phyloP scores from a whole-genome alignment of 2,329 filamentous ascomycete species.

The Verticillium albo-atrum region DNA sequence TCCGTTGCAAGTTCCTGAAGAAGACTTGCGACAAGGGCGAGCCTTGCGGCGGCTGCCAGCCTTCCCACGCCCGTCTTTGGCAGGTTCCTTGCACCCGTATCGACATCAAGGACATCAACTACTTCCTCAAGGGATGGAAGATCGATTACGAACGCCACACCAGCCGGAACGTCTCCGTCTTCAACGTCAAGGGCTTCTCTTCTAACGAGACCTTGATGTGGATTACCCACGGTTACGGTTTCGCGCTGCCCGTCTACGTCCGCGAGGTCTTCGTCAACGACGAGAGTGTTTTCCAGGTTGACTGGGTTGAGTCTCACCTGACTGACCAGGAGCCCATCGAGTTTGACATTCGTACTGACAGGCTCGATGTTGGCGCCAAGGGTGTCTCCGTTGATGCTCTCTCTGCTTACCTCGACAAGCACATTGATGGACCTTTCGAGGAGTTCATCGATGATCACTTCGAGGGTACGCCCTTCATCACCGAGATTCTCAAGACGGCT shows the following conservation, averaged over 20 bases:
- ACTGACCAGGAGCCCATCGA: slow-evolving; percentile 65
- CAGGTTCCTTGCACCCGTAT: slow-evolving; percentile 97
- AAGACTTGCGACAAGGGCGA: slow-evolving; percentile 99
- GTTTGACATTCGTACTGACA: slow-evolving; percentile 84
- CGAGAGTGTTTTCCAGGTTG: slow-evolving; percentile 86
- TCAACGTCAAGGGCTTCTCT: slow-evolving; percentile 85
- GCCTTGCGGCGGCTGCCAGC: slow-evolving; percentile 91
- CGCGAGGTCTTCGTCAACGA: slow-evolving; percentile 91
- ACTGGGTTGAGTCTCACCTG: slow-evolving; percentile 84
- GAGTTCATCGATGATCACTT: slow-evolving; percentile 95
- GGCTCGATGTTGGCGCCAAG: slow-evolving; percentile 82
- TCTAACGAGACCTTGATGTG: slow-evolving; percentile 70
- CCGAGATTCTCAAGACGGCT: slow-evolving; percentile 92
- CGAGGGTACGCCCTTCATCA: slow-evolving; percentile 90
- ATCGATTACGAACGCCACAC: slow-evolving; percentile 92
- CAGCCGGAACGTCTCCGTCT: slow-evolving; percentile 80
- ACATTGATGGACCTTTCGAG: slow-evolving; percentile 89
- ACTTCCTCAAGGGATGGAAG: slow-evolving; percentile 99
- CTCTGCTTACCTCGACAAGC: slow-evolving; percentile 90
- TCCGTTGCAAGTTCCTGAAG: slow-evolving; percentile 97
- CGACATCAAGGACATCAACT: slow-evolving; percentile 96
- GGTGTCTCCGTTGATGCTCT: slow-evolving; percentile 77
- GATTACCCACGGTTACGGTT: slow-evolving; percentile 95
- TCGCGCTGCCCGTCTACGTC: slow-evolving; percentile 86
- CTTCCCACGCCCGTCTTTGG: slow-evolving; percentile 92